Evolutionary conservation across 495 filamentous ascomycete species (phyloP).

Genomic region (Diplogelasinospora grovesii): DNA sequence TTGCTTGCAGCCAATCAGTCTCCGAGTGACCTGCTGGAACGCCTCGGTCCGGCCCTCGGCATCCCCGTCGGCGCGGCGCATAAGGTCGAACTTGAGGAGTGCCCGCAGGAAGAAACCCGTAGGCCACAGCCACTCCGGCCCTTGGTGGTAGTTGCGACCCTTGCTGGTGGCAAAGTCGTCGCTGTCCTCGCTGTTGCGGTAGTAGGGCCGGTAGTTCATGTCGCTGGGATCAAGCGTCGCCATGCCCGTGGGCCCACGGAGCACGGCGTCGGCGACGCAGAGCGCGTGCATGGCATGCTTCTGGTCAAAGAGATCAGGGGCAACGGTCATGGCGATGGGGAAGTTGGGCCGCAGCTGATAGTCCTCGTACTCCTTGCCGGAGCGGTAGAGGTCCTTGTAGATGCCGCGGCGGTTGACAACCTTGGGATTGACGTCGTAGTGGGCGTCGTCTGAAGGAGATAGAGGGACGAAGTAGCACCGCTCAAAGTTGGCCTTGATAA

Average conservation of each 20-base stretch:
- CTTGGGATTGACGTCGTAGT: slow-evolving; percentile 72
- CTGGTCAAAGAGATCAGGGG: slow-evolving; percentile 77
- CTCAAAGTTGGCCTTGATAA: slow-evolving; percentile 83
- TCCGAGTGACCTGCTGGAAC: slow-evolving; percentile 85
- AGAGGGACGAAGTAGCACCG: slow-evolving; percentile 79
- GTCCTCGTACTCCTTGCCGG: slow-evolving; percentile 92
- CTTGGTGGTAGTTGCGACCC: slow-evolving; percentile 95
- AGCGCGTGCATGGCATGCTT: slow-evolving; percentile 71
- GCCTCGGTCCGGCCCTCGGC: slow-evolving; percentile 66
- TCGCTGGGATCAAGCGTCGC: slow-evolving; percentile 90
- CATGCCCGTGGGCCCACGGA: slow-evolving; percentile 89
- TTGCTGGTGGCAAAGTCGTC: slow-evolving; percentile 84
- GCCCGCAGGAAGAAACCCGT: slow-evolving; percentile 91
- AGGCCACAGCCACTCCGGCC: slow-evolving; percentile 99
- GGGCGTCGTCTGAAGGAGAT: slow-evolving; percentile 55
- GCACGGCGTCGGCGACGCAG: slow-evolving; percentile 64
- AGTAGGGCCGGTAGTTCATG: slow-evolving; percentile 86
- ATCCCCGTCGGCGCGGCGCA: slow-evolving; percentile 54
- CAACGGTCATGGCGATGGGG: slow-evolving; percentile 91
- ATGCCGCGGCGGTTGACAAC: slow-evolving; percentile 86
- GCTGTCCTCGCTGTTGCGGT: slow-evolving; percentile 90
- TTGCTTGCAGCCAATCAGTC: slow-evolving; percentile 74
- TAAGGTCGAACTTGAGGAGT: slow-evolving; percentile 81
- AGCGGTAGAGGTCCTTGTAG: slow-evolving; percentile 93
- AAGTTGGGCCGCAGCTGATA: slow-evolving; percentile 95